Percentiles rank a stretch among this genome's conserved stretches.
Conservation (phyloP, 2,329 filamentous ascomycete species). For the Aspergillus pseudoglaucus region DNA sequence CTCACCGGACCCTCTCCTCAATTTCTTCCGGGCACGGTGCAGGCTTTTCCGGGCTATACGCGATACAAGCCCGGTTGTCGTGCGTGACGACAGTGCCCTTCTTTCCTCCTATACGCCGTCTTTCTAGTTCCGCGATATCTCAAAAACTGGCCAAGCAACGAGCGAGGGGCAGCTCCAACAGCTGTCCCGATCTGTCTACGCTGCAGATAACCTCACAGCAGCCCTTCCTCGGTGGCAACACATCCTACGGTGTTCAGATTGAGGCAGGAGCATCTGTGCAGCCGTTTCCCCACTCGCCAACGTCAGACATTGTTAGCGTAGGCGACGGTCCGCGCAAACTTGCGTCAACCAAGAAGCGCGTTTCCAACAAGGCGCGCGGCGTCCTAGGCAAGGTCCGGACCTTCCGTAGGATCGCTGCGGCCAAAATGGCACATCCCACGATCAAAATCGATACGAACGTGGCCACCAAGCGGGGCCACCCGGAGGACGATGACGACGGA, state of each 20-base stretch:
- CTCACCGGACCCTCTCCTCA: background rate
- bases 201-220: slow-evolving; percentile 26
- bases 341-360: slow-evolving; percentile 25
- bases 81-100: background rate
- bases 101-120: background rate
- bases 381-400: slow-evolving; percentile 37
- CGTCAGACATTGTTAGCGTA: slow-evolving; percentile 24
- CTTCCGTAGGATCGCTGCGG: slow-evolving; percentile 33
- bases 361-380: slow-evolving; percentile 34
- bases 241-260: slow-evolving; percentile 14
- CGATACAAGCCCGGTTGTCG: background rate
- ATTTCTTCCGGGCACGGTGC: background rate
- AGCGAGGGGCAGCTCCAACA: slow-evolving; percentile 35
- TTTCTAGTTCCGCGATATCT: slow-evolving; percentile 18
- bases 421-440: slow-evolving; percentile 37
- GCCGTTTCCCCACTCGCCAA: slow-evolving; percentile 24
- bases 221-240: slow-evolving; percentile 17
- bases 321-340: slow-evolving; percentile 25
- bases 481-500: slow-evolving; percentile 29
- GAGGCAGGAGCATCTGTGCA: slow-evolving; percentile 23
- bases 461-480: slow-evolving; percentile 32
- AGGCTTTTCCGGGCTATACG: background rate
- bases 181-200: slow-evolving; percentile 38
- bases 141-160: slow-evolving; percentile 37
- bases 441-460: slow-evolving; percentile 37